Percentiles rank a stretch among this genome's conserved stretches.
These are phyloP conservation scores for Suhomyces maxii DNA, from an alignment of 1,139 yeast genomes.

Conservation along the genomic window DNA sequence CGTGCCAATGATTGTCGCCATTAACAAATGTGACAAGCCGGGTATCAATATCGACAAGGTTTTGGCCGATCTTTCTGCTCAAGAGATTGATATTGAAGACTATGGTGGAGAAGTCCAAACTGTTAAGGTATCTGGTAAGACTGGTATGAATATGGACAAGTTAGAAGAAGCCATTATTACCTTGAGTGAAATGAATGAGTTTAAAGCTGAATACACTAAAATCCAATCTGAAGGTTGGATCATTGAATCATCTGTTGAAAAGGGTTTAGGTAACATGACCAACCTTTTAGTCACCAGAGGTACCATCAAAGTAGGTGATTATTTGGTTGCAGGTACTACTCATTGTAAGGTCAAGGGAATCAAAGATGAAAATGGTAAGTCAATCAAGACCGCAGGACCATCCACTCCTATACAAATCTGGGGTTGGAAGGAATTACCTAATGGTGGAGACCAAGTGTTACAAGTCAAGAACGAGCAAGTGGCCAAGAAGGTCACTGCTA, in stretches of 20 bases:
- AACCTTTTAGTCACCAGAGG: slow-evolving; percentile 85
- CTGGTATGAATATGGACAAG: slow-evolving; percentile 80
- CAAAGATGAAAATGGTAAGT: slow-evolving; percentile 70
- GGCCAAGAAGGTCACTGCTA: slow-evolving; percentile 74
- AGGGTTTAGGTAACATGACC: slow-evolving; percentile 84
- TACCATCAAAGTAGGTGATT: slow-evolving; percentile 63
- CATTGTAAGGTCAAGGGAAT: slow-evolving; percentile 86
- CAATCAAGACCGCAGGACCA: slow-evolving; percentile 71
- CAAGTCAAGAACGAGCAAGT: slow-evolving; percentile 71
- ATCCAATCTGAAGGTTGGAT: slow-evolving; percentile 82
- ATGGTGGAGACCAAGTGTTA: slow-evolving; percentile 83
- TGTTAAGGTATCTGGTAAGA: slow-evolving; percentile 82
- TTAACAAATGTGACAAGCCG: slow-evolving; percentile 87
- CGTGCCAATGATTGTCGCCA: slow-evolving; percentile 86
- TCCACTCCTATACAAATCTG: slow-evolving; percentile 88
- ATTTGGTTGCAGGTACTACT: slow-evolving; percentile 81
- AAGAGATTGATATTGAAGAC: slow-evolving; percentile 85
- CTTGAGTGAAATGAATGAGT: slow-evolving; percentile 78
- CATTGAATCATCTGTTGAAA: slow-evolving; percentile 79
- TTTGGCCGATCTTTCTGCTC: slow-evolving; percentile 68
- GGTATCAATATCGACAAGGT: slow-evolving; percentile 73
- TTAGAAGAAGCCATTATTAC: slow-evolving; percentile 88
- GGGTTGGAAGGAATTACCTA: slow-evolving; percentile 95
- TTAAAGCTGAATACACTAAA: slow-evolving; percentile 60
- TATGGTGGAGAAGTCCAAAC: slow-evolving; percentile 96